Evolutionary conservation across 2,329 filamentous ascomycete genomes (phyloP).

Genomic region (Ceratocystis ficicola): DNA sequence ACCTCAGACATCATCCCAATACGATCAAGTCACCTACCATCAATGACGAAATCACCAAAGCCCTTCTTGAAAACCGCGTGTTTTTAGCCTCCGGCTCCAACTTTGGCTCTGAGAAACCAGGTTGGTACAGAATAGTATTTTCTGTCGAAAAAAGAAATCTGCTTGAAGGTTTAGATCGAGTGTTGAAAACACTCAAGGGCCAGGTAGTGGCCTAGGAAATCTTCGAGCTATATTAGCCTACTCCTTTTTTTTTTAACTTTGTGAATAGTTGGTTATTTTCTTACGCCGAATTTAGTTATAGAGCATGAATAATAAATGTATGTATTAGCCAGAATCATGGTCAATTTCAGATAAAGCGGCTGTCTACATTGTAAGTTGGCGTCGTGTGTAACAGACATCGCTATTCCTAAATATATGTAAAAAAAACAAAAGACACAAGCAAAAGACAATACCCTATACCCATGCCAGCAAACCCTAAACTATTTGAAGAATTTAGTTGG

Average conservation of each 20-base stretch:
- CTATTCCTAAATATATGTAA: not conserved
- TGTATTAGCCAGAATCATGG: not conserved
- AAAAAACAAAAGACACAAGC: not conserved
- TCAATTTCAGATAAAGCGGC: not conserved
- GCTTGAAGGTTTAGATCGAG: constrained; percentile 24
- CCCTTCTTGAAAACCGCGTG: constrained; percentile 28
- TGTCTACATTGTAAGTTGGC: not conserved
- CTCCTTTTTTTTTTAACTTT: not conserved
- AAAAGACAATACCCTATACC: not conserved
- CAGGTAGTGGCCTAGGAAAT: constrained; percentile 1
- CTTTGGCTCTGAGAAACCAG: constrained; percentile 32
- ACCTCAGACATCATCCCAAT: constrained; percentile 23
- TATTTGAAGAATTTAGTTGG: not conserved
- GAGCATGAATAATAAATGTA: not conserved
- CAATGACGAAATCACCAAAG: constrained; percentile 26
- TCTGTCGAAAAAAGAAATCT: constrained; percentile 29
- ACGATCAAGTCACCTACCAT: constrained; percentile 23
- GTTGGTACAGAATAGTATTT: constrained; percentile 34
- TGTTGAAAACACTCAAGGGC: constrained; percentile 13
- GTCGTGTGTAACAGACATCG: not conserved
- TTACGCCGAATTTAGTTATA: not conserved
- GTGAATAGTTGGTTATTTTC: not conserved
- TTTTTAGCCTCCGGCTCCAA: constrained; percentile 31
- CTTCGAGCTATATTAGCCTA: not conserved
- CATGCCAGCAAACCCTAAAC: not conserved